phyloP scores from a whole-genome alignment of 2,329 filamentous ascomycete genomes.

The Sporothrix dimorphospora region DNA sequence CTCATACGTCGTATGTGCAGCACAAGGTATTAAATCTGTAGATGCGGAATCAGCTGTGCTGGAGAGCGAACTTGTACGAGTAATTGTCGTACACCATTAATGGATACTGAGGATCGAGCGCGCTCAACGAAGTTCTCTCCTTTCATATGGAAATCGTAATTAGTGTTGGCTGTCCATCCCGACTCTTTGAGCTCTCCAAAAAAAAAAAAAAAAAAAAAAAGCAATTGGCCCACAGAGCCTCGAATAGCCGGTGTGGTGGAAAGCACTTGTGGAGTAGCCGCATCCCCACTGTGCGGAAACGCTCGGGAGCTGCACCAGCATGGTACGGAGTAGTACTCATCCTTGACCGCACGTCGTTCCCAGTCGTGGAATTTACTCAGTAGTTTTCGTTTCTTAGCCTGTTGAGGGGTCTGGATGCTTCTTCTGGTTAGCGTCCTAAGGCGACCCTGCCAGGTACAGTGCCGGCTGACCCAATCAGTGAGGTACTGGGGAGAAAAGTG shows the following conservation, averaged over 20 bases:
- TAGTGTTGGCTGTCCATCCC: too few relatives aligned
- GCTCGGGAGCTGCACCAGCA: constrained; percentile 7
- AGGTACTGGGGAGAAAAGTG: neutral
- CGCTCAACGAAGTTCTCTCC: too few relatives aligned
- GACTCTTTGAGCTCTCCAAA: neutral
- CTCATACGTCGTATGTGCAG: too few relatives aligned
- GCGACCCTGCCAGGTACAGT: constrained; percentile 20
- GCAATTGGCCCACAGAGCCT: constrained; percentile 25
- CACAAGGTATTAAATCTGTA: too few relatives aligned
- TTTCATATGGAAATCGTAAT: too few relatives aligned
- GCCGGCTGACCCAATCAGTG: constrained; percentile 17
- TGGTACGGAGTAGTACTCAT: neutral
- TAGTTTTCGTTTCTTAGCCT: neutral
- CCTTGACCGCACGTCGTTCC: neutral
- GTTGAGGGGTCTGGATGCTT: neutral
- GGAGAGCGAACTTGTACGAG: too few relatives aligned
- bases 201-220: neutral
- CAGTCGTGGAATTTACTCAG: neutral
- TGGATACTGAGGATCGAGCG: too few relatives aligned
- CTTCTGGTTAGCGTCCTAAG: constrained; percentile 20
- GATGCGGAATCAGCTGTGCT: too few relatives aligned
- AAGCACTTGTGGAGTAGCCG: neutral
- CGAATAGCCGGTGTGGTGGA: constrained; percentile 24
- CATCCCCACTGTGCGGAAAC: constrained; percentile 19
- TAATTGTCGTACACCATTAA: too few relatives aligned